Evolutionary conservation across 2,329 filamentous ascomycete genomes (phyloP).

Genomic region (Hymenoscyphus infarciens): DNA sequence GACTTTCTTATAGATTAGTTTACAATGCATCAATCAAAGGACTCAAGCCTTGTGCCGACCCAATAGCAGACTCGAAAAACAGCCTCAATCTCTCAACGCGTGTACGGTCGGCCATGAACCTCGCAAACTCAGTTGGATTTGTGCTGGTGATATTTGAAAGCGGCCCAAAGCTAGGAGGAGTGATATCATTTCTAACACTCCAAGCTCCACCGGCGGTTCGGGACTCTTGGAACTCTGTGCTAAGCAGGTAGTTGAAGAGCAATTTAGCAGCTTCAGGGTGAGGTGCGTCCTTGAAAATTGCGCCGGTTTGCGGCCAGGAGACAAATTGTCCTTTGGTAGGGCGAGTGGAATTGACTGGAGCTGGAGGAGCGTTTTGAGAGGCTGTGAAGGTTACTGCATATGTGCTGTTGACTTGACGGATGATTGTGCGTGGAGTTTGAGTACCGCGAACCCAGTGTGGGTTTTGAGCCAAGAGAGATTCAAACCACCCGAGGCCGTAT

Average conservation of each 20-base stretch:
- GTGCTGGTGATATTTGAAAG: conserved; percentile 35
- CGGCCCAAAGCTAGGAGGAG: conserved; percentile 27
- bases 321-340: conserved; percentile 40
- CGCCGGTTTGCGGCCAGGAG: conserved; percentile 47
- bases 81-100: conserved; percentile 38
- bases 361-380: neutral
- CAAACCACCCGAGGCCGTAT: conserved; percentile 41
- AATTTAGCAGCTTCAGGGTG: conserved; percentile 50
- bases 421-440: conserved; percentile 40
- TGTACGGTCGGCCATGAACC: conserved; percentile 38
- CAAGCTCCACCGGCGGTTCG: conserved; percentile 29
- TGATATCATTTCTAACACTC: conserved; percentile 34
- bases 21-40: conserved; percentile 35
- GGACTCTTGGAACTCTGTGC: conserved; percentile 38
- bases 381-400: conserved; percentile 38
- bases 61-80: conserved; percentile 39
- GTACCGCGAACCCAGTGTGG: conserved; percentile 52
- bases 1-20: too few relatives aligned
- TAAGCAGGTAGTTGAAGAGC: conserved; percentile 46
- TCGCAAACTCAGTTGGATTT: conserved; percentile 34
- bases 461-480: conserved; percentile 45
- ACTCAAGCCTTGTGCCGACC: conserved; percentile 39
- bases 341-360: neutral
- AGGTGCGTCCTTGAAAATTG: conserved; percentile 46
- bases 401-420: conserved; percentile 33